A percentile compares a stretch with the other conserved stretches of the same genome.
Conservation (phyloP, 371 early-diverging fungal genomes). For the Lichtheimia ornata region DNA sequence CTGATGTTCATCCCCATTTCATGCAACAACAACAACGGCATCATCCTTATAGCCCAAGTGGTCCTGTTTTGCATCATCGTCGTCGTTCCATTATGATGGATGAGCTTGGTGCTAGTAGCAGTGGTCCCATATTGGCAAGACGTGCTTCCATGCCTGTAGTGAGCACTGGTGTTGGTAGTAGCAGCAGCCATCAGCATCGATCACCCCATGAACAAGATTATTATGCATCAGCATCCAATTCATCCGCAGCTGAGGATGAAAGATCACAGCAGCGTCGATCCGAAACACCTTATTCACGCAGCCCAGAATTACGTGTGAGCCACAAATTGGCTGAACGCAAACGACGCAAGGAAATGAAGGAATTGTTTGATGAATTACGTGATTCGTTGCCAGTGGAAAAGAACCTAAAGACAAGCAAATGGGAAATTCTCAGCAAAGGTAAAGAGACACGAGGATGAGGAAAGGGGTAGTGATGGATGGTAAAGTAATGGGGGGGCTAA, state of each 20-base stretch:
- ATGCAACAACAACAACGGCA: slow-evolving; percentile 19
- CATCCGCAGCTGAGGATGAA: slow-evolving; percentile 7
- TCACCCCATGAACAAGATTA: slow-evolving; percentile 1
- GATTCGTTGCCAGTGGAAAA: slow-evolving; percentile 75
- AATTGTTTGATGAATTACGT: slow-evolving; percentile 82
- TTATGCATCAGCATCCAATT: slow-evolving; percentile 9
- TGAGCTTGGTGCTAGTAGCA: slow-evolving; percentile 11
- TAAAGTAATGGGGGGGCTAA: too few species aligned
- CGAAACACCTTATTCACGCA: slow-evolving; percentile 69
- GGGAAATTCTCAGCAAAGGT: slow-evolving; percentile 86
- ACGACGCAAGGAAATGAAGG: slow-evolving; percentile 85
- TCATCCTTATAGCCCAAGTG: slow-evolving; percentile 22
- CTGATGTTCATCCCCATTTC: slow-evolving; percentile 18
- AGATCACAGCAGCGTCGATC: slow-evolving; percentile 20
- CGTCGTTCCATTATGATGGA: slow-evolving; percentile 36
- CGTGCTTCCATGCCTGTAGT: slow-evolving; percentile 58
- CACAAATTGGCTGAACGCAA: slow-evolving; percentile 88
- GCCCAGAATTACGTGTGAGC: slow-evolving; percentile 67
- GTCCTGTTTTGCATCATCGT: slow-evolving; percentile 29
- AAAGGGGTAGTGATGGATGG: too few species aligned
- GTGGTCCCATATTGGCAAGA: slow-evolving; percentile 23
- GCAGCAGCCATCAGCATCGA: slow-evolving; percentile 16
- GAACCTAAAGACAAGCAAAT: slow-evolving; percentile 79
- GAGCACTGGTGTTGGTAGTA: slow-evolving; percentile 17
- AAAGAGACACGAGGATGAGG: slow-evolving; percentile 10